Evolutionary conservation across 805 yeast genomes (phyloP), one percentile per base, ranked within the genome.

Genomic region (Kazachstania kunashirensis): DNA sequence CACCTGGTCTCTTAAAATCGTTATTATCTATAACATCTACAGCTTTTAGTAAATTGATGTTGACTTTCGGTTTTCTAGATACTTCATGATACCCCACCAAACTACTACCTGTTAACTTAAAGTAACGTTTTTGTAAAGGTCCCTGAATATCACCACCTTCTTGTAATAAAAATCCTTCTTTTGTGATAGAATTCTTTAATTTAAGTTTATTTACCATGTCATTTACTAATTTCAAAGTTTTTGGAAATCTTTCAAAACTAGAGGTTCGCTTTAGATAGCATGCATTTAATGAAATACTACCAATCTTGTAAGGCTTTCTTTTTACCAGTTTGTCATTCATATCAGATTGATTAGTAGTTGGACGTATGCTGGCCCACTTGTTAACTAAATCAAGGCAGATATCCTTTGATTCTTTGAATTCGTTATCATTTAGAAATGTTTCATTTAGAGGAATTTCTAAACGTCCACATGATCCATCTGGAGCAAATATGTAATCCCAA

Each of bases 381-480:
- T 85, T 86, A 55, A 73, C 40, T 35, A 58, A 25, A 17, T 44
- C 41, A 33, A 47, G 32, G 4, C 36, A 21, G 3, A 42, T 20
- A 2, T 37, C 23, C 15, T 38, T 38, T 15, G 37, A 29, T 5
- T 13, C 12, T 5, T 33, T 40, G 26, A 46, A 54, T 29, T 41
- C 37, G 13, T 34, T 32, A 20, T 39, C 31, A 2, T 42, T 25
- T 26, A 58, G 40, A 28, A 46, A 45, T 4, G 33, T 39, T 4
- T 42, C 41, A 36, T 45, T 37, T 6, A 58, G 31, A 7, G 71
- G 71, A 37, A 88, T 65, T 47, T 79, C 77, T 37, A 82, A 73
- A 49, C 89, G 70, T 7, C 85, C 95, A 67, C 84, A 86, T 25
- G 95, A 84, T 2, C 97, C 97, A 56, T 85, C 94, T 24, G 68